Base-by-base conservation (phyloP, 768 basidiomycete species). In the Dendrothele bispora region DNA sequence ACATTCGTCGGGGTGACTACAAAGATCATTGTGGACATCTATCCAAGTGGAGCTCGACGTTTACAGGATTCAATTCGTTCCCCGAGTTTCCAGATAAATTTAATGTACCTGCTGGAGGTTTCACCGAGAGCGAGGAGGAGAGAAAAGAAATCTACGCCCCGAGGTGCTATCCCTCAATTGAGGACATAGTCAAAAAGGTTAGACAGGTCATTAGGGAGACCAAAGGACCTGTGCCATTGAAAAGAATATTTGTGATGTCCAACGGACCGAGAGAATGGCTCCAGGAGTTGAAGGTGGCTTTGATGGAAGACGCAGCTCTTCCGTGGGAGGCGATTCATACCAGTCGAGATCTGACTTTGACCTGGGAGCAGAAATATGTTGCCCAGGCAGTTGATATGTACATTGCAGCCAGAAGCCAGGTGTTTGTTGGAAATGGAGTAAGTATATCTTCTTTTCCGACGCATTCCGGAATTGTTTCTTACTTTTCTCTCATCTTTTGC, bases 371-470 rank as follows among this genome's bases (percentile, higher is more conserved):
- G 45, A 74, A 75, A 51, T 76, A 75, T 10, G 74, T 84, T 10
- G 66, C 74, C 18, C 80, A 84, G 61, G 74, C 79, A 3, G 62
- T 83, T 55, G 86, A 88, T 61, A 86, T 87, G 84, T 69, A 82
- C 52, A 75, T 87, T 34, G 85, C 74, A 11, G 70, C 80, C 57
- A 65, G 80, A 42, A 84, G 84, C 1, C 77, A 84, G 54, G 71
- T 81, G 48, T 79, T 88, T 51, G 66, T 88, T 36, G 86, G 86
- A 6, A 88, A 88, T 57, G 86, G 85, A 48, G 84, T 84, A 57
- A 54, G 83, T 26, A 5, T 20, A 24, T 25, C 35, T 43, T n/a
- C 14, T 43, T 5, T 22, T 21, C 22, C 11, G 5, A 11, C 44
- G 24, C 15, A 18, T 5, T 5, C 4, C 26, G 29, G 15, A 17